phyloP scores from a whole-genome alignment of 139 green algal species.

The Asterochloris sp. region DNA sequence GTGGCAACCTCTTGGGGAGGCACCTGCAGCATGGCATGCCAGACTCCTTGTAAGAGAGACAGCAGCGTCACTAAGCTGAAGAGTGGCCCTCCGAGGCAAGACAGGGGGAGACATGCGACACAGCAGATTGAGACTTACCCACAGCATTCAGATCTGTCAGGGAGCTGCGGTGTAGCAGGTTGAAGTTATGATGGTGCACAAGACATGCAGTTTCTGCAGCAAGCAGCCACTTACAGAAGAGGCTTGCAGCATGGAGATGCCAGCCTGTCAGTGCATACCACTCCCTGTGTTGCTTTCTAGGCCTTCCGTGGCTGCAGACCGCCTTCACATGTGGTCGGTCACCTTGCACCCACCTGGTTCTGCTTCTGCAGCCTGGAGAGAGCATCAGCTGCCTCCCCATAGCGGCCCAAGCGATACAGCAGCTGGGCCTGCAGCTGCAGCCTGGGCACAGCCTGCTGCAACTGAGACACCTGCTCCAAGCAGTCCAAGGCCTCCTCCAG shows the following conservation, averaged over 20 bases:
- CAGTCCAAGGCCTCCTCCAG: conserved; percentile 50
- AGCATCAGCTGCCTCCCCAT: conserved; percentile 44
- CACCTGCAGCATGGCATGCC: conserved; percentile 25
- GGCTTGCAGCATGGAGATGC: neutral
- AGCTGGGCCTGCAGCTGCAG: conserved; percentile 84
- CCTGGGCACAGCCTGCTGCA: conserved; percentile 13
- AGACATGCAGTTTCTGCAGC: neutral
- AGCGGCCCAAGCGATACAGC: conserved; percentile 69
- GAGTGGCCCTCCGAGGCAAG: neutral
- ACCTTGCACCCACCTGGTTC: conserved; percentile 24
- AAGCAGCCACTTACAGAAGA: neutral
- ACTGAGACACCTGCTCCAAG: conserved; percentile 13
- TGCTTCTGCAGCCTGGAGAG: conserved; percentile 59
- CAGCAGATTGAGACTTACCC: neutral
- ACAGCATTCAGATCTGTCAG: neutral
- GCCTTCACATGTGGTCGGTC: neutral
- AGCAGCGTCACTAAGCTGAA: neutral
- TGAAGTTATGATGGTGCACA: neutral
- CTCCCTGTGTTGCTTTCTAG: neutral
- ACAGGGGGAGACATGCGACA: neutral
- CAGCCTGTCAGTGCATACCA: neutral
- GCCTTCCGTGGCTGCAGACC: too few relatives aligned
- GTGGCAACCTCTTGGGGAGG: conserved; percentile 65
- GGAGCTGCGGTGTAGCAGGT: neutral
- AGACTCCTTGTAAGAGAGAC: neutral